A percentile compares a stretch with the other conserved stretches of the same genome.
Evolutionary conservation across 768 basidiomycete species (phyloP).

Genomic region (Russula ochroleuca): DNA sequence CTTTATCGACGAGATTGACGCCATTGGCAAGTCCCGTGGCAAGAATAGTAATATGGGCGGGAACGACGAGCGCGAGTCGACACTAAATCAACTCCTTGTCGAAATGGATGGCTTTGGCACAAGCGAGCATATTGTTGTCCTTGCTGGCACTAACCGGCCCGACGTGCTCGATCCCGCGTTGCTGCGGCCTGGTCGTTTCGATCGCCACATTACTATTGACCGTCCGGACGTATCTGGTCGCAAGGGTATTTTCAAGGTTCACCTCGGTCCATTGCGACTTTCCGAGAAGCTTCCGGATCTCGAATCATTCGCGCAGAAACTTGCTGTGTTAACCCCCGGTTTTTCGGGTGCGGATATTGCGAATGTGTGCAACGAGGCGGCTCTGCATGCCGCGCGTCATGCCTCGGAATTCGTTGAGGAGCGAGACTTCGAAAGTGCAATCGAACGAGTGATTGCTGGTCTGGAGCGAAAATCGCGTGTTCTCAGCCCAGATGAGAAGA

Average conservation of each 20-base stretch:
- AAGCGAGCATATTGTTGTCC: slow-evolving; percentile 92
- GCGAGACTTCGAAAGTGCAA: slow-evolving; percentile 91
- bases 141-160: slow-evolving; percentile 94
- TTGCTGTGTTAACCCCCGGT: slow-evolving; percentile 93
- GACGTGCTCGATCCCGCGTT: slow-evolving; percentile 95
- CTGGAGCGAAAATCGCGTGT: slow-evolving; percentile 94
- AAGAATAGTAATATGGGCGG: slow-evolving; percentile 77
- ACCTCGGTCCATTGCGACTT: slow-evolving; percentile 79
- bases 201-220: slow-evolving; percentile 93
- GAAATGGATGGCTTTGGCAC: slow-evolving; percentile 99
- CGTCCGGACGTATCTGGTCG: slow-evolving; percentile 92
- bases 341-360: slow-evolving; percentile 99
- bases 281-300: slow-evolving; percentile 48
- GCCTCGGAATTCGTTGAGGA: slow-evolving; percentile 74
- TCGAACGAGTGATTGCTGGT: slow-evolving; percentile 96
- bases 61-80: slow-evolving; percentile 97
- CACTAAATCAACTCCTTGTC: slow-evolving; percentile 93
- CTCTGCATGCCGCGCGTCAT: slow-evolving; percentile 87
- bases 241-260: slow-evolving; percentile 90
- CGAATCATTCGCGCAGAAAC: slow-evolving; percentile 75
- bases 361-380: slow-evolving; percentile 98
- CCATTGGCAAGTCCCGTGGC: slow-evolving; percentile 91
- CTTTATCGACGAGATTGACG: slow-evolving; percentile 99
- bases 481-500: slow-evolving; percentile 94
- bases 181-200: slow-evolving; percentile 96